These are phyloP conservation scores for Penicillium sp. DNA, from an alignment of 2,329 filamentous ascomycete species.

Conservation along the genomic window DNA sequence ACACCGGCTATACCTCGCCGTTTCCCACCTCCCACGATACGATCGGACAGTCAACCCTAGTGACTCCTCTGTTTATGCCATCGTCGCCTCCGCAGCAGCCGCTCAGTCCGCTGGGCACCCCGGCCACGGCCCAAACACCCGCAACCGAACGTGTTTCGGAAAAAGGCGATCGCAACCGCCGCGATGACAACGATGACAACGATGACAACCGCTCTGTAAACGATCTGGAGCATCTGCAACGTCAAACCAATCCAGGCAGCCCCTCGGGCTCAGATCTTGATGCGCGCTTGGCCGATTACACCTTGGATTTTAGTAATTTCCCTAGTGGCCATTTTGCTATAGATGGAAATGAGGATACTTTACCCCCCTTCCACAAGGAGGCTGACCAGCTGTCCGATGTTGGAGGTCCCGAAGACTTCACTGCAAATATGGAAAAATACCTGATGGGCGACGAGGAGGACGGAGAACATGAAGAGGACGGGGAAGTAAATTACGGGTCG, in stretches of 20 bases:
- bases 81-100: conserved; percentile 35
- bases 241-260: conserved; percentile 26
- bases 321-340: conserved; percentile 29
- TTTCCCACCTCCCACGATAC: conserved; percentile 46
- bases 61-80: conserved; percentile 39
- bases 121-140: conserved; percentile 26
- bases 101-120: conserved; percentile 23
- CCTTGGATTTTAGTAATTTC: conserved; percentile 42
- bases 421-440: conserved; percentile 44
- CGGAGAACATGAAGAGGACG: conserved; percentile 16
- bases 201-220: conserved; percentile 11
- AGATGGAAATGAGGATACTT: conserved; percentile 23
- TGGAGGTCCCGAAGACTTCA: conserved; percentile 47
- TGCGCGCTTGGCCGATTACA: conserved; percentile 43
- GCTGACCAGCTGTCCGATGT: conserved; percentile 40
- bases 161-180: conserved; percentile 5
- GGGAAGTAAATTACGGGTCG: conserved; percentile 8
- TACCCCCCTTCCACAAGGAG: conserved; percentile 29
- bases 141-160: conserved; percentile 19
- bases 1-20: conserved; percentile 40
- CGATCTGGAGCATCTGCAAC: conserved; percentile 9
- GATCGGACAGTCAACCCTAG: conserved; percentile 43
- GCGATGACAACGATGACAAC: conserved; percentile 15
- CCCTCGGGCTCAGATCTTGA: conserved; percentile 37
- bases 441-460: conserved; percentile 33